Percentiles rank a stretch among this genome's conserved stretches.
Conservation (phyloP, 768 basidiomycete genomes). For the Rhodotorula toruloides region DNA sequence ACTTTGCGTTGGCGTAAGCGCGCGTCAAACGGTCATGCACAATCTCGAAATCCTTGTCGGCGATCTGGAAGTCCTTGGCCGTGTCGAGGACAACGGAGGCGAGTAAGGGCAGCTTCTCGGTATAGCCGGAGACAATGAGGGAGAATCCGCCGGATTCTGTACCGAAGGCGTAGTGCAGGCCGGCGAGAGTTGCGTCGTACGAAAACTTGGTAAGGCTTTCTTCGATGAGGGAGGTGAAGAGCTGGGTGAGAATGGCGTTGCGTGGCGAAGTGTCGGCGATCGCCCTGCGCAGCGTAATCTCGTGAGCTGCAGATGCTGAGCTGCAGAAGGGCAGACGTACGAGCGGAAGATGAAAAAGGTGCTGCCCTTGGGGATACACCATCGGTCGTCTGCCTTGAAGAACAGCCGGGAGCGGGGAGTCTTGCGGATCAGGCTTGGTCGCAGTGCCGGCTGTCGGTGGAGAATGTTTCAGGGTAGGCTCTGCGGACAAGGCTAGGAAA, state of each 20-base stretch:
- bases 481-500: not conserved
- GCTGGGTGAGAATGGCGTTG: constrained; percentile 65
- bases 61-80: constrained; percentile 59
- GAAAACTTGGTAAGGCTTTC: constrained; percentile 83
- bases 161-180: constrained; percentile 64
- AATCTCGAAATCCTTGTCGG: constrained; percentile 65
- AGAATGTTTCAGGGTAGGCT: not conserved
- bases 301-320: constrained; percentile 1
- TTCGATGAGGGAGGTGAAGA: constrained; percentile 76
- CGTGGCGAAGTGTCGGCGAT: constrained; percentile 54
- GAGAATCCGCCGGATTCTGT: constrained; percentile 60
- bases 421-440: constrained; percentile 70
- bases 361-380: constrained; percentile 48
- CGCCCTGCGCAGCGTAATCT: constrained; percentile 42
- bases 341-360: constrained; percentile 68
- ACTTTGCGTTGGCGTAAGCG: constrained; percentile 78
- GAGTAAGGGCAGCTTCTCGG: constrained; percentile 75
- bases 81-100: constrained; percentile 66
- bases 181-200: constrained; percentile 87
- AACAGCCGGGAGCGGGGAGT: constrained; percentile 69
- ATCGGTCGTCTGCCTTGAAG: constrained; percentile 84
- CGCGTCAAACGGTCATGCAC: constrained; percentile 78
- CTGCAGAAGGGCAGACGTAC: constrained; percentile 48
- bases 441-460: constrained; percentile 58
- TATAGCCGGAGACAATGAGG: constrained; percentile 72